A percentile compares a stretch with the other conserved stretches of the same genome.
Conservation (phyloP, 2,329 filamentous ascomycete species). For the Scopulariopsis brevicaulis region DNA sequence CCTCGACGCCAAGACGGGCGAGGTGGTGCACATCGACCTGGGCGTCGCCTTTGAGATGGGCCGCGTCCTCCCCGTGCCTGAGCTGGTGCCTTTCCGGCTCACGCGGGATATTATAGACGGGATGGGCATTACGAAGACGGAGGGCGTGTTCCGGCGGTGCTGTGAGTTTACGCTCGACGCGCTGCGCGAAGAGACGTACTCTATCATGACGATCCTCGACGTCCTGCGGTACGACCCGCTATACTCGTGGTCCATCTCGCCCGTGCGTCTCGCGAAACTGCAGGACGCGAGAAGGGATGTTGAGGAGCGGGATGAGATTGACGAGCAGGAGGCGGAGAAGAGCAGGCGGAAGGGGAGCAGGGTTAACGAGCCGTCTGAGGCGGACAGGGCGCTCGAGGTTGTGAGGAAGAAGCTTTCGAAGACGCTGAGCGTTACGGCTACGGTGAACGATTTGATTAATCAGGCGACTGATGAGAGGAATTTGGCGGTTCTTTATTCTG, state of each 20-base stretch:
- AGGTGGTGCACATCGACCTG: constrained; percentile 93
- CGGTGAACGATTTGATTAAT: constrained; percentile 94
- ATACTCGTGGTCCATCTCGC: constrained; percentile 88
- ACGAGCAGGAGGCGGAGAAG: constrained; percentile 26
- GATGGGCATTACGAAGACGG: constrained; percentile 90
- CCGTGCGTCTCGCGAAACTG: constrained; percentile 50
- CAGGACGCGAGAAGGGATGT: constrained; percentile 48
- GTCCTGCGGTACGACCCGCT: constrained; percentile 96
- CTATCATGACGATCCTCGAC: constrained; percentile 97
- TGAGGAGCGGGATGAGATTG: constrained; percentile 22
- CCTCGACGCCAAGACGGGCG: constrained; percentile 77
- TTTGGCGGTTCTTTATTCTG: constrained; percentile 78
- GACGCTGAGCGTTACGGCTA: constrained; percentile 85
- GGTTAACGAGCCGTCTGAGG: constrained; percentile 57
- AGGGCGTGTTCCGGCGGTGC: constrained; percentile 94
- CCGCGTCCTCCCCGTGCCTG: constrained; percentile 85
- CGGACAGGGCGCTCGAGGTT: constrained; percentile 80
- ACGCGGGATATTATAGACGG: constrained; percentile 93
- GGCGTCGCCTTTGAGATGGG: constrained; percentile 97
- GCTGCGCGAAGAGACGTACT: constrained; percentile 86
- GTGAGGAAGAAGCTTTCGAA: constrained; percentile 95
- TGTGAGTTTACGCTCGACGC: constrained; percentile 97
- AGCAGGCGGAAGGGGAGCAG: constrained; percentile 19
- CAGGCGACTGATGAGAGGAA: constrained; percentile 90
- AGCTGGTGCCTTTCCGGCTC: constrained; percentile 89